Evolutionary conservation across 2,329 filamentous ascomycete species (phyloP), one percentile per base, ranked within the genome.

Genomic region (Sporothrix luriei): DNA sequence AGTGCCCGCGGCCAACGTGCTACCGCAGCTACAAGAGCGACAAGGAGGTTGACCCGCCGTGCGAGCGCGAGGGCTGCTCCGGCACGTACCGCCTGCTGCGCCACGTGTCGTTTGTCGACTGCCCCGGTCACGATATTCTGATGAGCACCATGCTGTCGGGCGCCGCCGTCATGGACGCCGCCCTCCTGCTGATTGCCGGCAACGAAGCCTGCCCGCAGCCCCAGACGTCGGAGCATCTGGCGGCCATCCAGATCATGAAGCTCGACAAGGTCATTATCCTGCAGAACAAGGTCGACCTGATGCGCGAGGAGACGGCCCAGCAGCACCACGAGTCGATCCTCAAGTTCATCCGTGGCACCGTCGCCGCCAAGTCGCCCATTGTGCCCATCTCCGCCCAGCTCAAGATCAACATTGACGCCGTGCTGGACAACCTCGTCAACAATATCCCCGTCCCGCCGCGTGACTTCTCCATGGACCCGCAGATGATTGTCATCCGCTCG

Each of bases 101-200:
- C 83, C 94, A 97, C 80, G 93, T 97, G 77, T 97, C 93, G 90
- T 99, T 98, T 80, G 95, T 98, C 75, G 95, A 98, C 82, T 98
- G 95, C 86, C 95, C 95, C 70, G 95, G 95, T 82, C 95, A 99
- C 92, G 95, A 99, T 84, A 99, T 99, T 93, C 94, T 99, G 80
- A 99, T 99, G 95, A 98, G 94, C 83, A 99, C 95, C 77, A 99
- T 99, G 95, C 90, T 99, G 86, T 99, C 95, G 78, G 95, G 95
- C 78, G 95, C 95, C 76, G 95, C 95, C 74, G 95, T 99, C 87
- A 99, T 99, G 95, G 95, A 99, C 82, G 95, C 95, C 74, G 95
- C 95, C 21, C 88, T 99, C 71, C 88, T 99, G 69, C 87, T 99
- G 68, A 97, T 99, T 79, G 95, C 95, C 72, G 95, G 95, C 80